Evolutionary conservation across 495 filamentous ascomycete species (phyloP).

Genomic region (Trichodelitschia bisporula): DNA sequence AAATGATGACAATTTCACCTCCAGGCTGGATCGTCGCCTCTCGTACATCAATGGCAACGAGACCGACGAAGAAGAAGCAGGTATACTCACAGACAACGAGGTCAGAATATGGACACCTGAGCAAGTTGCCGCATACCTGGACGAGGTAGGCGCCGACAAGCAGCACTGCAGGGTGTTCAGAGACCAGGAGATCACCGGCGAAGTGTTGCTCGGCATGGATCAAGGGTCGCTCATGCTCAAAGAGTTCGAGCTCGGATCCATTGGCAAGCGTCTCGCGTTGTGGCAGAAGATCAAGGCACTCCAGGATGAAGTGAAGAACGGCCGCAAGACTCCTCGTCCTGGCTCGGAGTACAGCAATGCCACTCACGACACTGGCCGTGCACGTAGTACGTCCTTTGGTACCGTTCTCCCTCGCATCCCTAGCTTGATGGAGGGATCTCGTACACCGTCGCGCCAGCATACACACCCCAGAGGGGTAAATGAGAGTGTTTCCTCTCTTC

Average conservation of each 20-base stretch:
- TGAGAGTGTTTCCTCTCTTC: too few relatives aligned
- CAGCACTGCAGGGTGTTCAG: slow-evolving; percentile 79
- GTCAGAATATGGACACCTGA: slow-evolving; percentile 38
- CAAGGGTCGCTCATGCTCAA: slow-evolving; percentile 83
- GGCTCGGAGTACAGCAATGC: slow-evolving; percentile 9
- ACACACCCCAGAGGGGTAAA: too few relatives aligned
- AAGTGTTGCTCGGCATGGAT: slow-evolving; percentile 83
- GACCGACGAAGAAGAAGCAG: slow-evolving; percentile 20
- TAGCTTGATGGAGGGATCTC: slow-evolving; percentile 21
- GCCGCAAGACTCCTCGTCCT: slow-evolving; percentile 14
- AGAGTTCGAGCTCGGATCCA: slow-evolving; percentile 80
- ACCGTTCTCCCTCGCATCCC: slow-evolving; percentile 36
- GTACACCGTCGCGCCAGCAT: slow-evolving; percentile 8
- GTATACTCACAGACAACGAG: slow-evolving; percentile 18
- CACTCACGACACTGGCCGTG: slow-evolving; percentile 8
- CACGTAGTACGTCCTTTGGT: slow-evolving; percentile 18
- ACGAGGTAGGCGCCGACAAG: slow-evolving; percentile 53
- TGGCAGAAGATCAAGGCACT: slow-evolving; percentile 84
- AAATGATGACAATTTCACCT: slow-evolving; percentile 79
- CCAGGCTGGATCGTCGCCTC: slow-evolving; percentile 43
- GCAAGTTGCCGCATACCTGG: slow-evolving; percentile 67
- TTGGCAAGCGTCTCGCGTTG: slow-evolving; percentile 69
- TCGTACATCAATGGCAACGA: slow-evolving; percentile 72
- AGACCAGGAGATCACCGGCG: slow-evolving; percentile 88
- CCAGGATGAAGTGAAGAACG: slow-evolving; percentile 46